Evolutionary conservation across 768 basidiomycete genomes (phyloP), one percentile per base, ranked within the genome.

Genomic region (Kwoniella dejecticola): DNA sequence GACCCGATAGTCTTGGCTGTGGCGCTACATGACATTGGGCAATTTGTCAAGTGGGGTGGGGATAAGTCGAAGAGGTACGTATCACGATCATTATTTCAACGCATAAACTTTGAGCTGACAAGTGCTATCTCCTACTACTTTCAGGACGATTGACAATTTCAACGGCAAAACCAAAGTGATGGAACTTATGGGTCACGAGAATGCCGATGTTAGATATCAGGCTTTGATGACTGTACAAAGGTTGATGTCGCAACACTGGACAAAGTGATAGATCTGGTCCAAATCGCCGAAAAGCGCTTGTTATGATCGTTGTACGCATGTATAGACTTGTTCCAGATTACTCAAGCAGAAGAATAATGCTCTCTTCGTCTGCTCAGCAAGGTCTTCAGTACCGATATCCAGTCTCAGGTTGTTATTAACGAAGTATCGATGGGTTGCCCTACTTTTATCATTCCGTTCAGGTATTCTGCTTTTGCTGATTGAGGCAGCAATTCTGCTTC

Each of bases 201-300:
- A 92, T 76, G 82, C 89, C 21, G 89, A 98, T 70, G 92, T 97
- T 56, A 86, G 91, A 67, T 99, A 98, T 82, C 88, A 88, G 59
- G 92, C 93, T 1, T 82, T 98, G 36, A 81, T 97, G 36, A 88
- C 90, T 4, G 93, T 94, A 8, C 93, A 97, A 76, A 85, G 88
- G 56, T 86, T 96, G 30, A 89, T 96, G 72, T 92, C 91, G 76
- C 91, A 94, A 56, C 70, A 75, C 62, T 62, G 60, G 60, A 62
- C 60, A 1, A 62, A 62, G 29, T 62, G n/a, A n/a, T n/a, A n/a
- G n/a, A n/a, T n/a, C n/a, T n/a, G n/a, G n/a, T n/a, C n/a, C n/a
- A 44, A 54, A 12, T 11, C 30, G 46, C 15, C 33, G 33, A n/a
- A 12, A 8, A 13, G 48, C 11, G 33, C 7, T 31, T 38, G 52